phyloP scores from a whole-genome alignment of 2,329 filamentous ascomycete species.

The Thermothelomyces thermophilus region DNA sequence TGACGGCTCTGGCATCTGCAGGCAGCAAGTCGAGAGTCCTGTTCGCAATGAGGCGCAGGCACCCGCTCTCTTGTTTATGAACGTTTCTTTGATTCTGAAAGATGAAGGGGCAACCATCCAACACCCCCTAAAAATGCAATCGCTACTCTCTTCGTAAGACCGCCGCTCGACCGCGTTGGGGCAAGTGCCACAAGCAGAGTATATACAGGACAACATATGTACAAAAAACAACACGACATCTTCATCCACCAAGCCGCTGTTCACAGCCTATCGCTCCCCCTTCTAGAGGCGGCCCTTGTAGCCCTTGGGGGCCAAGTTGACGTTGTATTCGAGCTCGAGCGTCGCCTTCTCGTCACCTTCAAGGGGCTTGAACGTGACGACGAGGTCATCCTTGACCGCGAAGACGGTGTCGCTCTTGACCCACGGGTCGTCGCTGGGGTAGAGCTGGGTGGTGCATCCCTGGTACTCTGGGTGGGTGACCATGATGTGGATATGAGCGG shows the following conservation, averaged over 20 bases:
- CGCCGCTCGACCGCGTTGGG: too few relatives aligned
- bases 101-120: not conserved
- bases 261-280: not conserved
- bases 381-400: conserved; percentile 46
- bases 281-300: conserved; percentile 27
- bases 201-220: conserved; percentile 14
- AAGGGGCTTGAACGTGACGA: conserved; percentile 26
- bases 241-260: not conserved
- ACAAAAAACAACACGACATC: conserved; percentile 6
- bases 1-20: too few relatives aligned
- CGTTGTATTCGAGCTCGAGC: conserved; percentile 35
- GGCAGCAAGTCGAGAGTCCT: too few relatives aligned
- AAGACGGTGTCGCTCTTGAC: conserved; percentile 48
- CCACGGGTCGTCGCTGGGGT: conserved; percentile 60
- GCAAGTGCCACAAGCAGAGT: conserved; percentile 3
- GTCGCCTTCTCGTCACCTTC: conserved; percentile 30
- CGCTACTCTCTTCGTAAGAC: too few relatives aligned
- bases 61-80: not conserved
- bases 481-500: conserved; percentile 56
- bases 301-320: conserved; percentile 30
- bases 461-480: conserved; percentile 33
- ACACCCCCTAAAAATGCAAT: not conserved
- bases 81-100: not conserved
- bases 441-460: conserved; percentile 55
- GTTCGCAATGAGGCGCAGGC: too few relatives aligned